Evolutionary conservation across 2,329 filamentous ascomycete genomes (phyloP).

Genomic region (Tolypocladium tundrense): DNA sequence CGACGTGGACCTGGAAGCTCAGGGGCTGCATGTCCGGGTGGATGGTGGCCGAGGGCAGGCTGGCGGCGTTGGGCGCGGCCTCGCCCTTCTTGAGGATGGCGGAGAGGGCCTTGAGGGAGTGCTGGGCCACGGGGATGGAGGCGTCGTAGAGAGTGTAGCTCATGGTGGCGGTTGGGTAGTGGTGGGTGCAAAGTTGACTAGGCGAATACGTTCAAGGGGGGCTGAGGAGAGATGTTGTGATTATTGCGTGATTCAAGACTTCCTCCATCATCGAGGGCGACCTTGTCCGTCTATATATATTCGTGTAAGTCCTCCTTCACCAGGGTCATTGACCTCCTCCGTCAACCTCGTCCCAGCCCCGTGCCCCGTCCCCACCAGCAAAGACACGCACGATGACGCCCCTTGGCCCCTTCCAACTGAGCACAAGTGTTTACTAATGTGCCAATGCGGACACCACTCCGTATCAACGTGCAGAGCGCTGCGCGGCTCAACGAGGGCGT

Average conservation of each 20-base stretch:
- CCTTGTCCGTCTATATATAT: background rate
- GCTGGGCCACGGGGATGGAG: conserved; percentile 20
- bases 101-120: conserved; percentile 20
- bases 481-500: background rate
- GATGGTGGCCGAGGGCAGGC: conserved; percentile 21
- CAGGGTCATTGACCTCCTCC: background rate
- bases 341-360: background rate
- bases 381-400: background rate
- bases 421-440: background rate
- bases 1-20: conserved; percentile 27
- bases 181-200: background rate
- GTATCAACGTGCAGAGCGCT: background rate
- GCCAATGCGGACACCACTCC: background rate
- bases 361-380: background rate
- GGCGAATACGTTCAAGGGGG: background rate
- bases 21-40: conserved; percentile 32
- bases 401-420: no score
- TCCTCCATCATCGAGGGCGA: background rate
- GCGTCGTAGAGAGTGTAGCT: conserved; percentile 31
- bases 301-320: background rate
- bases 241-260: background rate
- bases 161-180: conserved; percentile 15
- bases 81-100: conserved; percentile 26
- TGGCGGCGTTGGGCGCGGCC: conserved; percentile 18
- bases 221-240: background rate